Base-by-base conservation (phyloP, 1,284 basidiomycete genomes). In the Cutaneotrichosporon arboriforme region DNA sequence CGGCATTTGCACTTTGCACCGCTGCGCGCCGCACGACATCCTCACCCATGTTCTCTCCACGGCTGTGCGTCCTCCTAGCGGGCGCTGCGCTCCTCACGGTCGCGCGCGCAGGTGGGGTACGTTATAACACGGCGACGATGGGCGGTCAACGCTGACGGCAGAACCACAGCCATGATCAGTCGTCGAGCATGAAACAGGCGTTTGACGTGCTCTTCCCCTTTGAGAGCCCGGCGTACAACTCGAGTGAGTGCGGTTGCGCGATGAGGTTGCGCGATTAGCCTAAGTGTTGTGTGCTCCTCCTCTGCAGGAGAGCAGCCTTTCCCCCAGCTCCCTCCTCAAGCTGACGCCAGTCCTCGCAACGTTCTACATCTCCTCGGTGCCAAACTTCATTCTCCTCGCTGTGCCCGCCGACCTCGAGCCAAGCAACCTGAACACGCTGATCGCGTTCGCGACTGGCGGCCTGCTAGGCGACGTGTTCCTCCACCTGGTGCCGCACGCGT, bases 351-450 rank as follows among this genome's bases (percentile, higher is more conserved):
- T 92, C 58, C 79, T 91, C 38, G 89, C 86, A 59, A 91, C 89
- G 31, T 90, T 91, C 79, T 91, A 92, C 78, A 91, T 91, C 72
- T 90, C 87, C 79, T 91, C 89, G 39, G 82, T 91, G 51, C 90
- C 89, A 49, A 93, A 93, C 77, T 88, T 92, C 65, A 90, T 93
- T 62, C 84, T 93, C 46, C 85, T 87, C 8, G 89, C 90, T 68
- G 91, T 92, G 59, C 89, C 89, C 21, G 85, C 87, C 43, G 79
- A 89, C 69, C 88, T 92, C 64, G 84, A 86, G 72, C 79, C 81
- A 14, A 80, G 88, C 68, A 90, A 87, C 40, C 79, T 92, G 52
- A 91, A 91, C 67, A 90, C 87, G 8, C 91, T 92, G 88, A 91
- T 75, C 31, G 59, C 72, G 37, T 74, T 73, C 46, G 71, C 72